Evolutionary conservation across 305 asterid species (phyloP), one percentile per base, ranked within the genome.

Genomic region (Fraxinus paxiana): DNA sequence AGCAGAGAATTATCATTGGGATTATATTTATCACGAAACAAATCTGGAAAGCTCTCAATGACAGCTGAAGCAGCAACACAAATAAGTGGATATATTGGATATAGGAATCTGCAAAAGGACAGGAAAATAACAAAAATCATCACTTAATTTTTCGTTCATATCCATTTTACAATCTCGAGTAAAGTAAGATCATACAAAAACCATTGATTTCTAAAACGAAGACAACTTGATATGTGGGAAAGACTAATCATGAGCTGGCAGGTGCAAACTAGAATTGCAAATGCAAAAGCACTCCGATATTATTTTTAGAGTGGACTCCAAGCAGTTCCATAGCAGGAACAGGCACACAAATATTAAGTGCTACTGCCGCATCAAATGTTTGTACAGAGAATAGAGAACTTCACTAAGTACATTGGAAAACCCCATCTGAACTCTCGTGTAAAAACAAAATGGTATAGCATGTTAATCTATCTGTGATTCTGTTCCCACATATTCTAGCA

Each of bases 41-140:
- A 80, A 87, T 94, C 99, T 76, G 99, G 99, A 81, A 96, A 89
- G 88, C 96, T 89, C 85, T 96, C 98, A 83, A 94, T 93, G 85
- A 92, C 97, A 89, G 99, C 98, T 65, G 98, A 88, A 84, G 99
- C 99, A 88, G 99, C 98, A 80, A 94, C 94, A 83, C 99, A 94
- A 56, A 96, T 92, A 85, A 96, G 97, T 54, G 99, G 99, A 87
- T 94, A 96, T 87, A 96, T 90, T 76, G 99, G 99, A 87, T 94
- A 96, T 56, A 96, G 97, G 83, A 96, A 96, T 87, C 99, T 94
- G 94, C 87, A 89, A 80, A 85, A 69, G 46, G 41, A 87, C 79
- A 56, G 65, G 78, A 77, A 56, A 78, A 73, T 72, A 81, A 77
- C 78, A 82, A 35, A 59, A 72, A 79, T 79, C 35, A 83, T 75